These are phyloP conservation scores for Vigna trinervia DNA, from an alignment of 306 rosid species.

Conservation along the genomic window DNA sequence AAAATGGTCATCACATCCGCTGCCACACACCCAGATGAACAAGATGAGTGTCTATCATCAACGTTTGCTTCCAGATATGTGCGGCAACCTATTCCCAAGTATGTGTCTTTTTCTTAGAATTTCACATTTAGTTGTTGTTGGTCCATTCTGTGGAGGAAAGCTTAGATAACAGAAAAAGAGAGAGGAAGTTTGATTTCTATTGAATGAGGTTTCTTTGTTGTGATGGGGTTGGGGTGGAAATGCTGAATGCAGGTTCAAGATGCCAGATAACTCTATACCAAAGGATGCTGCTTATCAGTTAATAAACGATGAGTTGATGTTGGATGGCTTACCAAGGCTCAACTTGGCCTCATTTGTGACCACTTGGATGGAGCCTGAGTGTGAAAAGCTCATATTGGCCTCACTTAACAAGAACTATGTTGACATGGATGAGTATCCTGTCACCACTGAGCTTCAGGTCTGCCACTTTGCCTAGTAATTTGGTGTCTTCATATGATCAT, in stretches of 20 bases:
- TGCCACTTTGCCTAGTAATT: conserved; percentile 1
- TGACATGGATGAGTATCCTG: conserved; percentile 97
- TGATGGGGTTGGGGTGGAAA: conserved; percentile 20
- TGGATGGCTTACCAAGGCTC: conserved; percentile 59
- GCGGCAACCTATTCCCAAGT: conserved; percentile 58
- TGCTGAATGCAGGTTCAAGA: conserved; percentile 46
- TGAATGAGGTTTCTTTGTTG: conserved; percentile 21
- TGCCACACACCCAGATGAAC: conserved; percentile 44
- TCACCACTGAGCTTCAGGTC: conserved; percentile 94
- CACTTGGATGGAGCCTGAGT: conserved; percentile 79
- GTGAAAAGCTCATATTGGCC: conserved; percentile 78
- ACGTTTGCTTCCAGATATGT: conserved; percentile 78
- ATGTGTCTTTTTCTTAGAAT: conserved; percentile 9
- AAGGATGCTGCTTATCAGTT: conserved; percentile 63
- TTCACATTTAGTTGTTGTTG: not conserved
- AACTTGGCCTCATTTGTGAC: conserved; percentile 60
- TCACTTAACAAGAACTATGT: conserved; percentile 90
- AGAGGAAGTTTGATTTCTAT: not conserved
- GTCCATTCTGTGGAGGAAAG: not conserved
- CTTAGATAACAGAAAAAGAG: not conserved
- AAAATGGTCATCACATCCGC: conserved; percentile 62
- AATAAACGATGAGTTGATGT: conserved; percentile 61
- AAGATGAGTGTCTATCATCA: conserved; percentile 33
- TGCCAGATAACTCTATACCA: conserved; percentile 53
- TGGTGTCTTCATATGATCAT: not conserved